Evolutionary conservation across 495 filamentous ascomycete genomes (phyloP), one percentile per base, ranked within the genome.

Genomic region (Penicillium manginii): DNA sequence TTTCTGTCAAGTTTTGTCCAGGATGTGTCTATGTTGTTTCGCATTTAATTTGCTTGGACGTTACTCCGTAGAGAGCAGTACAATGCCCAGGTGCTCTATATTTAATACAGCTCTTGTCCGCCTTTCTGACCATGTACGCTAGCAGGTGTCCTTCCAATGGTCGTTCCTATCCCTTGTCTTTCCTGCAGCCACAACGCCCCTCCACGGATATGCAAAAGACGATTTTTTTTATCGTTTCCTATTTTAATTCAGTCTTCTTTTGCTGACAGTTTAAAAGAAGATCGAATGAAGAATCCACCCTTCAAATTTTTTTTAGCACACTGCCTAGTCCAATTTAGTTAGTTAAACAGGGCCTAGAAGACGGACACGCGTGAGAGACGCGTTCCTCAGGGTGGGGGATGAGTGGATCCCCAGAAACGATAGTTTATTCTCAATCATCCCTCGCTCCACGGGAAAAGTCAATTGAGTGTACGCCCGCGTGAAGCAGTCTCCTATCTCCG

Each of bases 391-490:
- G 11, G 45, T 47, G 45, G 45, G 45, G 22, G 18, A 11, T 14
- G 45, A 26, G 45, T 47, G 45, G 45, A 47, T 23, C 45, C 11
- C 15, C 19, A 26, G 4, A 22, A 19, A 8, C 45, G 45, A 47
- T 47, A 47, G 45, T 47, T 47, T 47, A 47, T 47, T 47, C 45
- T 47, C 45, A 23, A 14, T 26, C 21, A 26, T 23, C 22, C 40
- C 40, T 43, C 40, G 40, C 40, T 43, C 40, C 40, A 43, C 17
- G 40, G 17, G 4, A 43, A 43, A 43, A 43, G 14, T 43, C n/a
- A 21, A 43, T 43, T 43, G 40, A 43, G 15, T 43, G 18, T 18
- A 9, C 15, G 40, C 15, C 17, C 17, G n/a, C 15, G 7, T 19
- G 18, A 12, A 43, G 40, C 17, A 9, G 17, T 43, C 17, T n/a